Conservation (phyloP, 2,329 filamentous ascomycete genomes). For the Epichloe bromicola region DNA sequence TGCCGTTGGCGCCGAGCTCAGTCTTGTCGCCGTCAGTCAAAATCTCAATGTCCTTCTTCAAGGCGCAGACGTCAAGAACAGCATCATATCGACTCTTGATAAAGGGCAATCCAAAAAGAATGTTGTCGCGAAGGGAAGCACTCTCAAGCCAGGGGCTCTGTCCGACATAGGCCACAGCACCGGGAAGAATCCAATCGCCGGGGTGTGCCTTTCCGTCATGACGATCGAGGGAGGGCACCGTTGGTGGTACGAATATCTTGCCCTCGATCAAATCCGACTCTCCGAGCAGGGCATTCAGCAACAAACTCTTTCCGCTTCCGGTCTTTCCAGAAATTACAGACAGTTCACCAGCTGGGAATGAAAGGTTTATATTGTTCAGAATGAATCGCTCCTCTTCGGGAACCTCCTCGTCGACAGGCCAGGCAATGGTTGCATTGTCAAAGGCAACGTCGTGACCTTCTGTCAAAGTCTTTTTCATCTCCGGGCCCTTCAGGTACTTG, state of each 20-base stretch:
- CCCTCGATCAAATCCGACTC: slow-evolving; percentile 60
- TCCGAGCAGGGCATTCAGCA: slow-evolving; percentile 61
- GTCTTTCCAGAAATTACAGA: slow-evolving; percentile 68
- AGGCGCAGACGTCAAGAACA: slow-evolving; percentile 58
- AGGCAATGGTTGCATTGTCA: slow-evolving; percentile 55
- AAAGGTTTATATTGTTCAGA: slow-evolving; percentile 49
- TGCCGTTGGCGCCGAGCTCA: slow-evolving; percentile 72
- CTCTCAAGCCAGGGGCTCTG: slow-evolving; percentile 83
- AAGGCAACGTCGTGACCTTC: slow-evolving; percentile 50
- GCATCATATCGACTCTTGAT: slow-evolving; percentile 56
- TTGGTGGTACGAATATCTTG: slow-evolving; percentile 39
- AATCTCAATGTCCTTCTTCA: slow-evolving; percentile 65
- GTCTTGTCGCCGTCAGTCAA: slow-evolving; percentile 65
- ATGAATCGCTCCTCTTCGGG: slow-evolving; percentile 49
- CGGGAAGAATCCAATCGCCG: slow-evolving; percentile 55
- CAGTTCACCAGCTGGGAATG: slow-evolving; percentile 55
- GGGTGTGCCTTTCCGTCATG: slow-evolving; percentile 49
- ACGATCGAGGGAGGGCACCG: slow-evolving; percentile 38
- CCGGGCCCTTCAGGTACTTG: slow-evolving; percentile 53
- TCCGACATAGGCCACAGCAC: slow-evolving; percentile 59
- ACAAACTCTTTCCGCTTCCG: slow-evolving; percentile 63
- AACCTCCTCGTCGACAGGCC: slow-evolving; percentile 53
- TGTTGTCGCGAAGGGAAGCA: slow-evolving; percentile 64
- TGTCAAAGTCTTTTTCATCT: slow-evolving; percentile 42
- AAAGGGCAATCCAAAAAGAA: slow-evolving; percentile 61